These are phyloP conservation scores for Streptanthus diversifolius DNA, from an alignment of 345 rosid species.

Conservation along the genomic window DNA sequence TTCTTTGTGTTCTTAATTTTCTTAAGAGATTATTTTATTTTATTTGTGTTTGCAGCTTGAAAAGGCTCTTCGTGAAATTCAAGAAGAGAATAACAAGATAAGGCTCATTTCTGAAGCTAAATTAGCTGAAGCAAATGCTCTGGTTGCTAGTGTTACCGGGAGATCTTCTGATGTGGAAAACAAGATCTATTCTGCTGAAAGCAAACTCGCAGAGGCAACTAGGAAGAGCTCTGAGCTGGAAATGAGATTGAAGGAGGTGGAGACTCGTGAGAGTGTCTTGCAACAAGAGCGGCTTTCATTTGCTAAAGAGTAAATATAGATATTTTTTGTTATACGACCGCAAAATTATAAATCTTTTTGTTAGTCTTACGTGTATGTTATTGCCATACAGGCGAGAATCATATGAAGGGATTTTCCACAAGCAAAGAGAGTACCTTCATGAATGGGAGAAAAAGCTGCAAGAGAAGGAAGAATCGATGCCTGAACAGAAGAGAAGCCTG, in stretches of 20 bases:
- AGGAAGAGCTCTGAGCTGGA: constrained; percentile 67
- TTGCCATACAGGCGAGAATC: constrained; percentile 62
- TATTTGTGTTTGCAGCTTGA: constrained; percentile 59
- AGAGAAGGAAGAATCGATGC: constrained; percentile 47
- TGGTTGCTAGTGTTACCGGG: constrained; percentile 58
- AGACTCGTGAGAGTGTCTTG: constrained; percentile 61
- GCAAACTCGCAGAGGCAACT: constrained; percentile 67
- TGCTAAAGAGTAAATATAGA: constrained; percentile 50
- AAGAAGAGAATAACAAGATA: constrained; percentile 46
- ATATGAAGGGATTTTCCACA: constrained; percentile 53
- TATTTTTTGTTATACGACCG: background rate
- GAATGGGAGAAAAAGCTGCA: constrained; percentile 74
- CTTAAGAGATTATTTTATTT: background rate
- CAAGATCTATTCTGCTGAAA: constrained; percentile 53
- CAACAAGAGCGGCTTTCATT: constrained; percentile 65
- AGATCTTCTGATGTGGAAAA: constrained; percentile 60
- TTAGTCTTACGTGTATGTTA: constrained; percentile 3
- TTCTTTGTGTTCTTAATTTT: background rate
- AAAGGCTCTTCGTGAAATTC: constrained; percentile 56
- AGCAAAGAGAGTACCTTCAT: constrained; percentile 62
- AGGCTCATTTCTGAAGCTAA: constrained; percentile 58
- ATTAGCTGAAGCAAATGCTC: constrained; percentile 56
- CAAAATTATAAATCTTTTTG: background rate
- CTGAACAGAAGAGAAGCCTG: constrained; percentile 52
- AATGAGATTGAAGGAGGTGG: constrained; percentile 69